phyloP scores from a whole-genome alignment of 192 early-diverging fungal genomes.

The Linderina pennispora region DNA sequence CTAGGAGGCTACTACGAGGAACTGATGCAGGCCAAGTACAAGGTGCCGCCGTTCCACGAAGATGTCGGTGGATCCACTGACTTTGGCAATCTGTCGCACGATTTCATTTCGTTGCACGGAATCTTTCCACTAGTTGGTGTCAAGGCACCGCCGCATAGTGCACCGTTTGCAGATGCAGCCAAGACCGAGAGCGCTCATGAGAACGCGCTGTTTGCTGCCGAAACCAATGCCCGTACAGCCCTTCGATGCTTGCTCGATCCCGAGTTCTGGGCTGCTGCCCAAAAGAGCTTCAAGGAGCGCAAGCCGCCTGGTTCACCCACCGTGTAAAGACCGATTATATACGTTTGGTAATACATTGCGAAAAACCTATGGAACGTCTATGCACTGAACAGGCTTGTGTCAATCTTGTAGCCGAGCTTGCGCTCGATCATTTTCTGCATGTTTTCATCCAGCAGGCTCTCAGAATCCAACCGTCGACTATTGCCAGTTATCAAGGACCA shows the following conservation, averaged over 20 bases:
- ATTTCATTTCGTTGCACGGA: not conserved
- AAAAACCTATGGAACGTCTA: too few relatives aligned
- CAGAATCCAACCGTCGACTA: slow-evolving; percentile 50
- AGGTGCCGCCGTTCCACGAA: not conserved
- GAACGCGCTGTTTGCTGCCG: not conserved
- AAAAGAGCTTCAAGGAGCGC: not conserved
- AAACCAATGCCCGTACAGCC: not conserved
- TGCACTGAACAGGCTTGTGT: slow-evolving; percentile 68
- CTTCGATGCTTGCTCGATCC: not conserved
- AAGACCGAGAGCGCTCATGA: not conserved
- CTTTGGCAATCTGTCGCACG: not conserved
- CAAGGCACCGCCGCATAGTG: not conserved
- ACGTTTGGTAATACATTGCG: too few relatives aligned
- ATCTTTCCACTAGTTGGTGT: not conserved
- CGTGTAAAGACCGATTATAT: too few relatives aligned
- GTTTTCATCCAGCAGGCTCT: slow-evolving; percentile 66
- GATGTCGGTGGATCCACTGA: not conserved
- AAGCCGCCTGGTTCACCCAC: not conserved
- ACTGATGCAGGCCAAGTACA: not conserved
- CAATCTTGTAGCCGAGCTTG: slow-evolving; percentile 74
- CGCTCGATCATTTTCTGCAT: slow-evolving; percentile 61
- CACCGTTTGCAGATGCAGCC: not conserved
- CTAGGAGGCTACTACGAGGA: not conserved
- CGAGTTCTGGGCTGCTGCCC: not conserved
- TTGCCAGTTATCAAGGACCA: slow-evolving; percentile 12